Evolutionary conservation across 2,329 filamentous ascomycete species (phyloP).

Genomic region (Incumbomyces delicatus): DNA sequence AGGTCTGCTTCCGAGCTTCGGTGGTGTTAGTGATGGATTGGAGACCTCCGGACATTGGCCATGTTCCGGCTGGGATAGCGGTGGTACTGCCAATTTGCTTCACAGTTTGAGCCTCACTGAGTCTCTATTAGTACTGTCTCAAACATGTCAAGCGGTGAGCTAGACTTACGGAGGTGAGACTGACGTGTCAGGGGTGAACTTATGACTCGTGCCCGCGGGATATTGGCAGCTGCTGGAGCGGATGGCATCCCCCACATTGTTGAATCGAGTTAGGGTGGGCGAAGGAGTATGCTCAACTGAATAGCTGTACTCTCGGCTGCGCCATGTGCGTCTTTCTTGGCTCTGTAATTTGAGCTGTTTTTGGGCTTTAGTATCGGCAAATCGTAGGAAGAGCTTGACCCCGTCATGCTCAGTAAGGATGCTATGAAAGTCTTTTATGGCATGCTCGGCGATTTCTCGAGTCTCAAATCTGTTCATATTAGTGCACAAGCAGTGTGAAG

Average conservation of each 20-base stretch:
- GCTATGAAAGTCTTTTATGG: constrained; percentile 81
- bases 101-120: constrained; percentile 28
- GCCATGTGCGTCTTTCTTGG: constrained; percentile 87
- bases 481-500: constrained; percentile 11
- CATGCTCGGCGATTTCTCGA: constrained; percentile 79
- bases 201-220: constrained; percentile 31
- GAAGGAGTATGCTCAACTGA: constrained; percentile 40
- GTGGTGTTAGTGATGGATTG: constrained; percentile 32
- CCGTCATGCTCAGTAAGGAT: constrained; percentile 64
- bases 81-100: constrained; percentile 19
- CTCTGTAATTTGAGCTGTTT: constrained; percentile 96
- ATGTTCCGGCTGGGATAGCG: constrained; percentile 25
- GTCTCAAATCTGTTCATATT: constrained; percentile 61
- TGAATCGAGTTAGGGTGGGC: constrained; percentile 32
- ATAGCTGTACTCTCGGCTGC: constrained; percentile 84
- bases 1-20: constrained; percentile 15
- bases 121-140: constrained; percentile 22
- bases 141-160: constrained; percentile 1
- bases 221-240: constrained; percentile 36
- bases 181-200: constrained; percentile 39
- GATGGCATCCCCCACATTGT: constrained; percentile 30
- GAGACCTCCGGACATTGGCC: constrained; percentile 30
- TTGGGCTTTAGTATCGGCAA: constrained; percentile 91
- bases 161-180: constrained; percentile 38
- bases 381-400: constrained; percentile 84